Evolutionary conservation across 108 stramenopile species (phyloP).

Genomic region (Mediolabrus comicus): DNA sequence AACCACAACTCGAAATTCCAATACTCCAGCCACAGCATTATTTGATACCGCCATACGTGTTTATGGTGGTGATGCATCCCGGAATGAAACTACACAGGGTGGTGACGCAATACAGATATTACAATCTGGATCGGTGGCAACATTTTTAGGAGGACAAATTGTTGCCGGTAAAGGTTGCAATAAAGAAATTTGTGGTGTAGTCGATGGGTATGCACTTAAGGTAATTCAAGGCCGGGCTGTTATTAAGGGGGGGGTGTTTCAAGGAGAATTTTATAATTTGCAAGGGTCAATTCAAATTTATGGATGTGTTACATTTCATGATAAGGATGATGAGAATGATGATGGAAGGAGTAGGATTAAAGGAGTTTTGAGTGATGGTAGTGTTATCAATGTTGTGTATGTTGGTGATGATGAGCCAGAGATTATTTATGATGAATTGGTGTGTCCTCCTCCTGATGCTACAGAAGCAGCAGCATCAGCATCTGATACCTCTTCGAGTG

Average conservation of each 20-base stretch:
- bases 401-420: neutral
- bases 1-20: constrained; percentile 1
- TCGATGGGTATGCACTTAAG: constrained; percentile 12
- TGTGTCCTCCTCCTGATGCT: constrained; percentile 12
- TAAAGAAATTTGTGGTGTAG: constrained; percentile 13
- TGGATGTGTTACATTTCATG: constrained; percentile 28
- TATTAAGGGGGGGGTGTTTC: constrained; percentile 17
- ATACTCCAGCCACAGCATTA: neutral
- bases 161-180: constrained; percentile 18
- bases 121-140: constrained; percentile 14
- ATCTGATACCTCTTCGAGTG: no score
- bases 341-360: constrained; percentile 10
- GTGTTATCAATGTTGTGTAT: constrained; percentile 19
- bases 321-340: neutral
- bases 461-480: no score
- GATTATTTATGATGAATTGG: constrained; percentile 9
- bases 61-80: constrained; percentile 21
- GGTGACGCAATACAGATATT: constrained; percentile 27
- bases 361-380: constrained; percentile 23
- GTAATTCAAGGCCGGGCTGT: constrained; percentile 18
- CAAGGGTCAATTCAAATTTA: constrained; percentile 16
- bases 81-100: constrained; percentile 16
- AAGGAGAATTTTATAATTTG: constrained; percentile 15
- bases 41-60: constrained; percentile 20
- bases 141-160: constrained; percentile 17